phyloP scores from a whole-genome alignment of 2,329 filamentous ascomycete genomes.

The Curvularia lunata region DNA sequence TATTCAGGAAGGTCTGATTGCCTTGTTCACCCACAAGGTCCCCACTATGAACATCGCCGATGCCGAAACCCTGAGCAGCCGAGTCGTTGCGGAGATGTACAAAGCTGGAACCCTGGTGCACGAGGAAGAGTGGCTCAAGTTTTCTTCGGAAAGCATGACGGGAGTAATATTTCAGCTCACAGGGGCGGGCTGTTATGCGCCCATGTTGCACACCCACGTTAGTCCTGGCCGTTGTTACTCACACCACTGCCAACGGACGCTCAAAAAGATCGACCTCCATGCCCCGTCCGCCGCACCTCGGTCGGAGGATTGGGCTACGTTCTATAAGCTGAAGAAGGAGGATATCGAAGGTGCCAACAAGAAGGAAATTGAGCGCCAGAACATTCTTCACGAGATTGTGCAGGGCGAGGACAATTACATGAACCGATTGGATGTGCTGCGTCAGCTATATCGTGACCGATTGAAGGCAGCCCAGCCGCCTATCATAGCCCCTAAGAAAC shows the following conservation, averaged over 20 bases:
- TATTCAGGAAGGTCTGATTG: slow-evolving; percentile 85
- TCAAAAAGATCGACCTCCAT: slow-evolving; percentile 92
- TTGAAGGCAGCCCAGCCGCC: slow-evolving; percentile 75
- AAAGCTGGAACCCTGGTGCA: slow-evolving; percentile 76
- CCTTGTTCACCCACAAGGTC: slow-evolving; percentile 90
- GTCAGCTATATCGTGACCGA: slow-evolving; percentile 83
- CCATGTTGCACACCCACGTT: slow-evolving; percentile 74
- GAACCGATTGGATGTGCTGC: slow-evolving; percentile 84
- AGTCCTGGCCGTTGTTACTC: slow-evolving; percentile 85
- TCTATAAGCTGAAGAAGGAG: slow-evolving; percentile 82
- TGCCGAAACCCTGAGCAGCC: slow-evolving; percentile 82
- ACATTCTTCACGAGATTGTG: slow-evolving; percentile 93
- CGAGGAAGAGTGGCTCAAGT: slow-evolving; percentile 98
- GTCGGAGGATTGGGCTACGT: slow-evolving; percentile 85
- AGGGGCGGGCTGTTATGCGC: slow-evolving; percentile 87
- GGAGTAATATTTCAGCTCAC: slow-evolving; percentile 95
- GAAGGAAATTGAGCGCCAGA: slow-evolving; percentile 92
- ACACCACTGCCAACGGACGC: slow-evolving; percentile 87
- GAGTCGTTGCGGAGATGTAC: slow-evolving; percentile 81
- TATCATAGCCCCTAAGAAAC: slow-evolving; percentile 78
- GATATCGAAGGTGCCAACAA: slow-evolving; percentile 72
- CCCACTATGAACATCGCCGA: slow-evolving; percentile 99
- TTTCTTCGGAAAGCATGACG: slow-evolving; percentile 78
- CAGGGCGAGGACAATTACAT: slow-evolving; percentile 92
- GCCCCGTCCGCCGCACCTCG: slow-evolving; percentile 70